Base-by-base conservation (phyloP, 176 grass and related monocot genomes). In the Oryza officinalis region DNA sequence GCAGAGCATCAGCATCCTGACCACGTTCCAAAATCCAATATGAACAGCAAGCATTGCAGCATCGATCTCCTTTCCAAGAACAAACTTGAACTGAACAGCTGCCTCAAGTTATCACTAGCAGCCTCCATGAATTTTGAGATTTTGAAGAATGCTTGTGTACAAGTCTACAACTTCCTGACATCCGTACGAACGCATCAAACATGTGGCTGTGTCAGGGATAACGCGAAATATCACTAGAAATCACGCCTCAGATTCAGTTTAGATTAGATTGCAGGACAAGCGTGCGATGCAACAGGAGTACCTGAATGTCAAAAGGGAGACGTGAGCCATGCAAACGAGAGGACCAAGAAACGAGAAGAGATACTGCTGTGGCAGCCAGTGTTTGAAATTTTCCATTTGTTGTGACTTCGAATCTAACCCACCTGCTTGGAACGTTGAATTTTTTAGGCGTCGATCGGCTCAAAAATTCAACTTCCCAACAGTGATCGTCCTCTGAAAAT, bases 371-470 rank as follows among this genome's bases (percentile, higher is more conserved):
- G 20, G 27, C 60, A 30, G 61, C 63, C 40, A 43, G 57, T 46
- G 50, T 67, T 44, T 83, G 38, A 77, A 79, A 40, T 47, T 10
- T 11, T 41, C 2, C 46, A 0, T 32, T 77, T 75, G 74, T 83
- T 69, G 74, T 75, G 84, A 83, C 69, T 80, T 69, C 79, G 69
- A 63, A 74, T 79, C 41, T 60, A 50, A 83, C n/a, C 23, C 50
- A 68, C n/a, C 67, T 27, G 26, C 69, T 44, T 80, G 75, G 80
- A 87, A 33, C 75, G 63, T 83, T 84, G 80, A 87, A 90, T 54
- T 75, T 75, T 50, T 57, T 1, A 57, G 52, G 8, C 52, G 20
- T 57, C 52, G 63, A 74, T 15, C 65, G 54, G 65, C 18, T 71
- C 49, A 60, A 50, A 46, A 54, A 10, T 72, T 61, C 67, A 23